Evolutionary conservation across 2,329 filamentous ascomycete species (phyloP), one percentile per base, ranked within the genome.

Genomic region (Calonectria hawksworthii): DNA sequence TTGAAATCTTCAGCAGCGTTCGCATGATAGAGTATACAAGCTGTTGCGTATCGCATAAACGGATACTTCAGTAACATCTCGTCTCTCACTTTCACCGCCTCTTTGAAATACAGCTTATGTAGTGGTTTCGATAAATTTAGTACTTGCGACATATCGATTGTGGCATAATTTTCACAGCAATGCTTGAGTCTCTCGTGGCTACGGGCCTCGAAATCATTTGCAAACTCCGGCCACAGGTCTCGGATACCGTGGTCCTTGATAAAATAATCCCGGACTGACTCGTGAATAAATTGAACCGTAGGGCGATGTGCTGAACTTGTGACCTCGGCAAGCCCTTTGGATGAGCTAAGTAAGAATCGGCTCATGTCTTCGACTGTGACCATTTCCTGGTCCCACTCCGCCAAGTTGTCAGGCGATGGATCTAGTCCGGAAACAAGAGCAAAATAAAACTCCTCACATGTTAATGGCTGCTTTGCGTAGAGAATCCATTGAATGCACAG

Each of bases 401-500:
- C 73, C 14, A 83, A 74, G 26, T 78, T 74, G 50, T 74, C 63
- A n/a, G 65, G 50, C 18, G 21, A 10, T 14, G 34, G 56, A 23
- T 61, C 56, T 13, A 75, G 13, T 3, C 61, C 61, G 32, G 61
- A 47, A 9, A 77, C 51, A 0, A 82, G 59, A 0, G 80, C 83
- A 10, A 79, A 79, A 75, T 89, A 90, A 0, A 90, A 83, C 75
- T 92, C 86, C 0, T 85, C 76, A 0, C 82, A 86, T 0, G 59
- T 82, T 0, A 92, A 68, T 0, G 90, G 88, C 0, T 82, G 76
- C 11, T 80, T 83, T 0, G 91, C 84, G 30, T 86, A 92, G 0
- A 93, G 82, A 0, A 93, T 83, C 88, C 88, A 92, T 23, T 74
- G 86, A 0, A 93, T 74, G 36, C 87, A 91, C 0, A 90, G 75